Evolutionary conservation across 495 filamentous ascomycete species (phyloP).

Genomic region (Penicillium malachiteum): DNA sequence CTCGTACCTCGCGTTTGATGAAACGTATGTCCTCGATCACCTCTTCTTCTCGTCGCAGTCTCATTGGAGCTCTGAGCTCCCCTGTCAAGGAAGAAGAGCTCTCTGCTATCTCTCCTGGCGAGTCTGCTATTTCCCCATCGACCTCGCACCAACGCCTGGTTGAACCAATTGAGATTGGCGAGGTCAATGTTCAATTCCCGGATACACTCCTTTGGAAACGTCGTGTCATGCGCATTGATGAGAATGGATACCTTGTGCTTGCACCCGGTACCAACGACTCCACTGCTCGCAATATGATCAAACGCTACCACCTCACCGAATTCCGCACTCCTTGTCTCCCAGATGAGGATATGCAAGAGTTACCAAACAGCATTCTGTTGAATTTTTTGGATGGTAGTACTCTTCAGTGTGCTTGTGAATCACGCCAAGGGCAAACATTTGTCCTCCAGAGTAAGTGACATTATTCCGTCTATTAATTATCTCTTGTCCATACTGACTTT

Average conservation of each 20-base stretch:
- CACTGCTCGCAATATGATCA: constrained; percentile 55
- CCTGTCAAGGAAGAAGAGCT: constrained; percentile 61
- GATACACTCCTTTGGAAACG: constrained; percentile 92
- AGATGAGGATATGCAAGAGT: constrained; percentile 83
- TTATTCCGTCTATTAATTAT: background rate
- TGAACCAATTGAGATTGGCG: constrained; percentile 66
- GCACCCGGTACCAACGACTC: constrained; percentile 51
- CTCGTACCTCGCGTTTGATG: constrained; percentile 71
- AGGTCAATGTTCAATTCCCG: constrained; percentile 91
- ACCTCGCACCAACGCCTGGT: constrained; percentile 20
- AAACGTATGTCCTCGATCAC: constrained; percentile 75
- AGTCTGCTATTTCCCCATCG: constrained; percentile 32
- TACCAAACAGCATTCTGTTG: constrained; percentile 81
- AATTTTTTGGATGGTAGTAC: constrained; percentile 82
- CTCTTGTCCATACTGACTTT: constrained; percentile 3
- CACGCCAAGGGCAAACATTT: constrained; percentile 66
- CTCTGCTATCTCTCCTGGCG: constrained; percentile 32
- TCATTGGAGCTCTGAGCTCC: constrained; percentile 52
- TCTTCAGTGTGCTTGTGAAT: constrained; percentile 84
- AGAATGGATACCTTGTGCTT: constrained; percentile 72
- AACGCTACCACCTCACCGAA: constrained; percentile 77
- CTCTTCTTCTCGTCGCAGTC: constrained; percentile 59
- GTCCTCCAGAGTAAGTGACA: constrained; percentile 63
- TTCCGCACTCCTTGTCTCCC: constrained; percentile 76
- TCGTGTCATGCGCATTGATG: constrained; percentile 74